Conservation (phyloP, 805 yeast species). For the Kazachstania taianensis region DNA sequence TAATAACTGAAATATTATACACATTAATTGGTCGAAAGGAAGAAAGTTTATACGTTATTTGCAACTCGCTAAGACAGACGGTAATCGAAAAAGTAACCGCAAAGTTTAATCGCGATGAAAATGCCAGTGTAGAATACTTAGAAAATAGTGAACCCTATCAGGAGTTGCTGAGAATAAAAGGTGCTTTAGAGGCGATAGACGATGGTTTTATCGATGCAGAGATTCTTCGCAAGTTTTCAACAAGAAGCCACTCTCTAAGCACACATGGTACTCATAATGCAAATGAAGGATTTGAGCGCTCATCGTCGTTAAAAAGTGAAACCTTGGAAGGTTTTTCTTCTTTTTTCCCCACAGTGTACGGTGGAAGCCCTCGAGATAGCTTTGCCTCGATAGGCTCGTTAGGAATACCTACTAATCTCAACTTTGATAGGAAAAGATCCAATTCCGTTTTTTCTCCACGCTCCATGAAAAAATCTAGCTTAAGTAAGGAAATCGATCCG, state of each 20-base stretch:
- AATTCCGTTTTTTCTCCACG: conserved; percentile 6
- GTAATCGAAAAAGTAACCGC: conserved; percentile 17
- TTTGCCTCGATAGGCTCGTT: conserved; percentile 17
- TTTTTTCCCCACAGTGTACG: conserved; percentile 14
- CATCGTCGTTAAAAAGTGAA: conserved; percentile 3
- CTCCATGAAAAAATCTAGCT: conserved; percentile 19
- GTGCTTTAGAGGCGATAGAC: conserved; percentile 47
- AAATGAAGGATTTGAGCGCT: background rate
- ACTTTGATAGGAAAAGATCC: conserved; percentile 8
- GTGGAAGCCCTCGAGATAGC: conserved; percentile 21
- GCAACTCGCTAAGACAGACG: conserved; percentile 16
- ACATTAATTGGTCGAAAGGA: conserved; percentile 64
- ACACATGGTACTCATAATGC: conserved; percentile 17
- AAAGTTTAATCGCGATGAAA: conserved; percentile 20
- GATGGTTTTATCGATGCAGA: conserved; percentile 42
- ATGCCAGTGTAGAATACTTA: conserved; percentile 14
- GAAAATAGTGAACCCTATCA: conserved; percentile 21
- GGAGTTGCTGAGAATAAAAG: conserved; percentile 40
- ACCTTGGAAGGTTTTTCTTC: background rate
- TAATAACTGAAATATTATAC: conserved; percentile 57
- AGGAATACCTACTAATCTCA: conserved; percentile 9
- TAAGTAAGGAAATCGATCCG: conserved; percentile 19
- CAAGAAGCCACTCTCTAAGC: conserved; percentile 20
- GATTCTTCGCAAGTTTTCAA: conserved; percentile 39
- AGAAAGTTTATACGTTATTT: conserved; percentile 30